Conservation (phyloP, 192 early-diverging fungal genomes). For the Mortierella claussenii region DNA sequence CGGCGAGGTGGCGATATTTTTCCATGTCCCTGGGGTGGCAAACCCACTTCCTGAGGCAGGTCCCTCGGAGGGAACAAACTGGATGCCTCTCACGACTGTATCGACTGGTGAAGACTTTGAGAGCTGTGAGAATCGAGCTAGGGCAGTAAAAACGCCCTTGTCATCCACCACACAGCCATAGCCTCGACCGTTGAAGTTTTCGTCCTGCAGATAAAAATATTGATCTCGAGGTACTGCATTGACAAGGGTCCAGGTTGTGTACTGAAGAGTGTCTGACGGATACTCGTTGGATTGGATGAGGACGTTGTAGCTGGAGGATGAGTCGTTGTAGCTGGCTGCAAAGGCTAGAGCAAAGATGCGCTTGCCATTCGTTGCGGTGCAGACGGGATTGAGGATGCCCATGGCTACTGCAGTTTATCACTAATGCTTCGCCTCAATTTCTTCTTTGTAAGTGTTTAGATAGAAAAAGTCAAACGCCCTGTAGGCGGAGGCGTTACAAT, state of each 20-base stretch:
- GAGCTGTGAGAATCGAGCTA: background rate
- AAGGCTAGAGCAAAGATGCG: background rate
- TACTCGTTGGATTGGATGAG: background rate
- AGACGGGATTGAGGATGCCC: conserved; percentile 6
- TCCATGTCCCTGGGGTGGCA: background rate
- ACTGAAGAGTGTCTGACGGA: background rate
- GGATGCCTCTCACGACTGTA: background rate
- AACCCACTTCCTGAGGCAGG: background rate
- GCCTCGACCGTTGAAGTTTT: background rate
- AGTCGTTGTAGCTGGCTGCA: background rate
- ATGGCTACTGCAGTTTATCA: too few species aligned
- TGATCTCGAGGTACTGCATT: background rate
- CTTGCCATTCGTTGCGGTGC: background rate
- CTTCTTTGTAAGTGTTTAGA: too few species aligned
- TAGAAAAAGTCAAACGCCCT: too few species aligned
- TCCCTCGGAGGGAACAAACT: background rate
- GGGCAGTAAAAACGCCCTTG: conserved; percentile 1
- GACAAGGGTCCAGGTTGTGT: conserved; percentile 3
- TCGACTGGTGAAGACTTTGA: background rate
- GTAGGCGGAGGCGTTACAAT: too few species aligned
- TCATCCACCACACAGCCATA: background rate
- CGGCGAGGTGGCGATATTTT: background rate
- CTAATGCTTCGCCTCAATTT: too few species aligned
- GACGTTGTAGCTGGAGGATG: conserved; percentile 1
- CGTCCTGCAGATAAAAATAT: background rate